phyloP scores from a whole-genome alignment of 129 eudicot species.

The Flaveria bidentis region DNA sequence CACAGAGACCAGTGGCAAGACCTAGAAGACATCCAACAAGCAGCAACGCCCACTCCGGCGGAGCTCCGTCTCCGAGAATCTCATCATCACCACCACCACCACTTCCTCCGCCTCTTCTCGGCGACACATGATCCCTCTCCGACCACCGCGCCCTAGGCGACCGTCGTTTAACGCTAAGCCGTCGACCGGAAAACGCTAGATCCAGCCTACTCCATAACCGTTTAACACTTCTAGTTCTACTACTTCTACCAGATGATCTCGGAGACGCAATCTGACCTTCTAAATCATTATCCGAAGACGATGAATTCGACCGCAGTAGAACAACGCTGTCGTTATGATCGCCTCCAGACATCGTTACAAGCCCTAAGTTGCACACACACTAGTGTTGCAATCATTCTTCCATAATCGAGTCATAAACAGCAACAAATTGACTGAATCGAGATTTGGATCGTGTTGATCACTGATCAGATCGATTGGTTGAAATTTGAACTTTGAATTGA shows the following conservation, averaged over 20 bases:
- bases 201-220: slow-evolving; percentile 69
- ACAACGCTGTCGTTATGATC: slow-evolving; percentile 46
- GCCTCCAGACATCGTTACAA: slow-evolving; percentile 44
- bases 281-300: slow-evolving; percentile 61
- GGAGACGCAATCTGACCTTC: slow-evolving; percentile 48
- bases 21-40: slow-evolving; percentile 87
- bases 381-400: not conserved
- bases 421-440: not conserved
- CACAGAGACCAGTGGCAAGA: slow-evolving; percentile 90
- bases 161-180: slow-evolving; percentile 47
- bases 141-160: slow-evolving; percentile 41
- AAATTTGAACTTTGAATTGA: not conserved
- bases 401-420: not conserved
- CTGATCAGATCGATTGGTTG: not conserved
- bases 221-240: slow-evolving; percentile 20
- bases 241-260: slow-evolving; percentile 32
- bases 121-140: slow-evolving; percentile 34
- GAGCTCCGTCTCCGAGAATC: slow-evolving; percentile 76
- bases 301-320: slow-evolving; percentile 56
- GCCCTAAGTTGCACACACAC: slow-evolving; percentile 24
- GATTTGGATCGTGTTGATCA: slow-evolving; percentile 33
- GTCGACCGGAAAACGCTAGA: slow-evolving; percentile 69
- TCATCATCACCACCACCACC: slow-evolving; percentile 54
- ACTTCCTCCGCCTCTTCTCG: slow-evolving; percentile 25
- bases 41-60: slow-evolving; percentile 97